Evolutionary conservation across 2,329 filamentous ascomycete genomes (phyloP), one percentile per base, ranked within the genome.

Genomic region (Beauveria sp.): DNA sequence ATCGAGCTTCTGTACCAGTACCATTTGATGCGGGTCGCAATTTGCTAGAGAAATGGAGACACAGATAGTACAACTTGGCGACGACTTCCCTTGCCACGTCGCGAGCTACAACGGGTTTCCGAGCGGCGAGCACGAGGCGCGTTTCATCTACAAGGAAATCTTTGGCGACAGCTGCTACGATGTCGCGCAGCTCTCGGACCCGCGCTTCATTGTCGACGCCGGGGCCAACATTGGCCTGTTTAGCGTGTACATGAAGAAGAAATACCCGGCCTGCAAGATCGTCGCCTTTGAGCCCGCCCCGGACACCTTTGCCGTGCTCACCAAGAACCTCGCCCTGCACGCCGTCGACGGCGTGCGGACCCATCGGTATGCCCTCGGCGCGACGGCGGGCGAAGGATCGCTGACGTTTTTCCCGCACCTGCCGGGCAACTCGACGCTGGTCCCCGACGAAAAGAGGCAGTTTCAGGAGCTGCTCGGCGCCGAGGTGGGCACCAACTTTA

Each of bases 161-260:
- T 68, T 63, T 50, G 46, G 63, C 26, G 66, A 69, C 58, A 38
- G 51, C 22, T 67, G 65, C 60, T 69, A 69, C 59, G 65, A 67
- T 34, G 53, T 64, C 8, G 43, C 57, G 2, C 2, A 61, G 12
- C 55, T 68, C 5, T 56, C 66, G 1, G 26, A 58, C 4, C 58
- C 63, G 2, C 58, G 65, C 12, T 63, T 67, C 49, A 62, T 67
- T 12, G 53, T 70, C 42, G 68, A 70, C 42, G 67, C 62, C n/a
- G 69, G 69, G 20, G 69, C 66, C 49, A 67, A 70, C 62, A 68
- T 70, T 34, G 68, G 68, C 51, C 52, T 70, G 14, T 70, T 69
- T 62, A 63, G 61, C 24, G 24, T 69, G 5, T 70, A 68, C 63
- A 68, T 67, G 63, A 70, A 68, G 63, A 24, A 55, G 16, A 65